Evolutionary conservation across 2,329 filamentous ascomycete genomes (phyloP).

Genomic region (Thelonectria rubi): DNA sequence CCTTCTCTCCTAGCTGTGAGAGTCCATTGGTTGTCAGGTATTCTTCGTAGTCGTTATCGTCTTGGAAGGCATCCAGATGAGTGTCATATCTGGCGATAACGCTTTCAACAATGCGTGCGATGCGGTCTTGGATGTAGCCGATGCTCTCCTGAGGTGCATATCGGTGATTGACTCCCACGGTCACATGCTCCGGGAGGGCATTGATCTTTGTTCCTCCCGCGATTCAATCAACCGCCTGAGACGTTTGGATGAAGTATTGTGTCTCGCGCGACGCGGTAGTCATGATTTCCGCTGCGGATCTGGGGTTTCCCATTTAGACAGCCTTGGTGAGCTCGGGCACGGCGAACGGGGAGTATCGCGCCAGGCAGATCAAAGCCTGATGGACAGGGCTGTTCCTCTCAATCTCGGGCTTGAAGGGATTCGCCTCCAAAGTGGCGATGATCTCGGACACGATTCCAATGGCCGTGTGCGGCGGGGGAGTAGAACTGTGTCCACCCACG

Average conservation of each 20-base stretch:
- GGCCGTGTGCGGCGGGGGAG: slow-evolving; percentile 68
- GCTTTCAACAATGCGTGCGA: not conserved
- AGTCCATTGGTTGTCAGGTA: not conserved
- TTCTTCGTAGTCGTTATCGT: slow-evolving; percentile 5
- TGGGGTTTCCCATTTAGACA: slow-evolving; percentile 40
- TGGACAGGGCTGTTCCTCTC: slow-evolving; percentile 62
- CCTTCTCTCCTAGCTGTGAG: not conserved
- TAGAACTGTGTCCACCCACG: slow-evolving; percentile 66
- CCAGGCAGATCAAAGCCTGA: slow-evolving; percentile 63
- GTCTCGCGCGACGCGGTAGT: slow-evolving; percentile 23
- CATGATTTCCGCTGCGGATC: slow-evolving; percentile 39
- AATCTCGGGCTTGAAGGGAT: slow-evolving; percentile 58
- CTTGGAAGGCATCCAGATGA: slow-evolving; percentile 12
- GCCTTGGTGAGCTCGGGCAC: slow-evolving; percentile 50
- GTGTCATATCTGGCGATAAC: slow-evolving; percentile 2
- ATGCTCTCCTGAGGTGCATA: slow-evolving; percentile 20
- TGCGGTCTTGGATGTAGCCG: slow-evolving; percentile 2
- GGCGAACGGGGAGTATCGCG: slow-evolving; percentile 61
- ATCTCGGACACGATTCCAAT: slow-evolving; percentile 74
- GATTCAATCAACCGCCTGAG: slow-evolving; percentile 67
- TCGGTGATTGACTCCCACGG: slow-evolving; percentile 66
- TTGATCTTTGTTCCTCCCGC: slow-evolving; percentile 71
- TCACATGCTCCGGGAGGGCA: slow-evolving; percentile 69
- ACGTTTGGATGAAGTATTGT: slow-evolving; percentile 67
- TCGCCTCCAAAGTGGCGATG: slow-evolving; percentile 66